Base-by-base conservation (phyloP, 139 green algal species). In the Spirogloea muscicola region DNA sequence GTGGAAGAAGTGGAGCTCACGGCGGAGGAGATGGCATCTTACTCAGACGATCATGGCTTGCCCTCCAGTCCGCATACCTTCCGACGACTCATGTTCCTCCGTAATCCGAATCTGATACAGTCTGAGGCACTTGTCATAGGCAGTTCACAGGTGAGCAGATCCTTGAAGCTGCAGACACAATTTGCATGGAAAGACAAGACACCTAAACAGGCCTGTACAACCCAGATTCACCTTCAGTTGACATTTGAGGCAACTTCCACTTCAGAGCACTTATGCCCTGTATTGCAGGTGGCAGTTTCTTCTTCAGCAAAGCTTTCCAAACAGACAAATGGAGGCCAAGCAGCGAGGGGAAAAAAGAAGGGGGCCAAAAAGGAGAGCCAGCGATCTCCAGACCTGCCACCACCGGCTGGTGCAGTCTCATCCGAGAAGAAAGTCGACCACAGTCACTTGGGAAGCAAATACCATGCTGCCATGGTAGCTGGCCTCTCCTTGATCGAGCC, bases 1-100 rank as follows among this genome's bases (percentile, higher is more conserved):
- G 73, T 88, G 43, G 84, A 88, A 58, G 84, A 88, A 36, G 81
- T 87, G 27, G 61, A 49, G 16, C 52, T 86, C 25, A 37, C 49
- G n/a, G 31, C 39, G 1, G 72, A 63, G 41, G 59, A 58, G n/a
- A 4, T 36, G 10, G 29, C 59, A 68, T 10, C 3, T 27, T 4
- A 7, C 48, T 21, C 33, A 34, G 43, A 13, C 43, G 43, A 13
- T 13, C n/a, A n/a, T 13, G 43, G 43, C 43, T 10, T 13, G 10
- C 10, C 10, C 43, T 10, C 43, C 43, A 13, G 43, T 10, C 43
- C 13, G 43, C 41, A 5, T 37, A 68, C 31, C 21, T 46, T 87
- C 16, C 78, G 84, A 5, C 68, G 82, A n/a, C 73, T 88, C 59
- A 75, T 88, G 18, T 88, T 88, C 68, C 40, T 34, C 1, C 40